Base-by-base conservation (phyloP, 2,329 filamentous ascomycete genomes). In the Dothideomycetidae sp. region DNA sequence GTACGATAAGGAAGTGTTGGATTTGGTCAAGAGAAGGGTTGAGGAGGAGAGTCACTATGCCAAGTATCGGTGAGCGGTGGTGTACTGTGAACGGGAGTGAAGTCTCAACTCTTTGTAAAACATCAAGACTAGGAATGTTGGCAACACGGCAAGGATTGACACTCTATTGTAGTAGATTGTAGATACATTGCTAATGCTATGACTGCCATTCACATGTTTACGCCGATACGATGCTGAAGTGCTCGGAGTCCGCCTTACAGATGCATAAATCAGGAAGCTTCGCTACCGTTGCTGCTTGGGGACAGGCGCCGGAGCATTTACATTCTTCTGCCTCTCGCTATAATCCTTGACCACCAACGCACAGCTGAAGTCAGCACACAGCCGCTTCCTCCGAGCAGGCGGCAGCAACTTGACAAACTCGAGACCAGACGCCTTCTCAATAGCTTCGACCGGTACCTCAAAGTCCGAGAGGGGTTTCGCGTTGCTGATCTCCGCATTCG, bases 401-500 rank as follows among this genome's bases (percentile, higher is more conserved):
- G 85, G 80, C 53, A 98, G 61, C 62, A 88, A 80, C 13, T 70
- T 68, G 17, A 83, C 83, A 60, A 98, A 98, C 56, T 94, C 85
- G 50, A 98, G 63, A 3, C 90, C 90, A 47, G 81, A 86, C 2
- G 90, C 88, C 45, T 41, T 71, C 71, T 98, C 90, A 23, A 98
- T 76, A 7, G 78, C 81, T 67, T 96, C 88, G 26, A 98, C 56
- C 0, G 90, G 88, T 16, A 96, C 90, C 66, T 96, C 88, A 53
- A 98, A 98, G 54, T 94, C 85, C 36, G 72, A 68, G 48, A 98
- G 66, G 34, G 81, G 82, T 65, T 90, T 94, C 43, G 75, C 70
- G 59, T 93, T 98, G 26, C 80, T 67, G 49, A 98, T 98, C 12
- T 64, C 68, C 2, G 84, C 85, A 57, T 98, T 98, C 11, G 90